Evolutionary conservation across 768 basidiomycete species (phyloP), one percentile per base, ranked within the genome.

Genomic region (Termitomyces sp.): DNA sequence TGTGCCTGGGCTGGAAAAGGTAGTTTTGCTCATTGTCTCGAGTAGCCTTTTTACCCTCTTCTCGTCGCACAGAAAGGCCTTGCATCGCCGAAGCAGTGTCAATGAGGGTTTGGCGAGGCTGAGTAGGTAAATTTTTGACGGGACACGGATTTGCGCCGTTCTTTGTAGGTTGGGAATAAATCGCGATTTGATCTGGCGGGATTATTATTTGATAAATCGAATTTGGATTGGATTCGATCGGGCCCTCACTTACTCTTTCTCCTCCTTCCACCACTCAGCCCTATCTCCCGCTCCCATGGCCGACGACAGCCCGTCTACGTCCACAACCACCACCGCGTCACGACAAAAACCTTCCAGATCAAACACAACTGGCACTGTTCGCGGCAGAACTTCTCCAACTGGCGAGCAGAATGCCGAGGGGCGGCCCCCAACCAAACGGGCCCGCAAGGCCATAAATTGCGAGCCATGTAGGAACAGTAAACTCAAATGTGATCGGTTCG

Each of bases 381-480:
- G 84, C 54, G 76, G 76, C 22, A 69, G 84, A 55, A 75, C 80
- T 0, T 80, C 83, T 1, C 82, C 83, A 9, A 68, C 72, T 15
- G 74, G 72, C 36, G 83, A 84, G 22, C 78, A 77, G 54, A 71
- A 72, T 48, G 66, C 66, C 46, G 85, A 87, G 66, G 77, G 80
- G 26, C 77, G 84, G 0, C 86, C 86, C 0, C 88, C 89, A 3
- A 84, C 89, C 24, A 93, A 92, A 72, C 85, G 91, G 47, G 87
- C 91, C 0, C 79, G 91, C 58, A 92, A 92, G 68, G 90, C 91
- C 18, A 91, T 93, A 64, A 93, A 93, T 73, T 93, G 91, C 67
- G 90, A 91, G 65, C 91, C 91, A 3, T 93, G 91, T 75, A 80
- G 91, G 67, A 87, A 85, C 64, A 89, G 86, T 77, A 91, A 92